These are phyloP conservation scores for Xerophyta viscosa DNA, from an alignment of 106 monocot genomes.

Conservation along the genomic window DNA sequence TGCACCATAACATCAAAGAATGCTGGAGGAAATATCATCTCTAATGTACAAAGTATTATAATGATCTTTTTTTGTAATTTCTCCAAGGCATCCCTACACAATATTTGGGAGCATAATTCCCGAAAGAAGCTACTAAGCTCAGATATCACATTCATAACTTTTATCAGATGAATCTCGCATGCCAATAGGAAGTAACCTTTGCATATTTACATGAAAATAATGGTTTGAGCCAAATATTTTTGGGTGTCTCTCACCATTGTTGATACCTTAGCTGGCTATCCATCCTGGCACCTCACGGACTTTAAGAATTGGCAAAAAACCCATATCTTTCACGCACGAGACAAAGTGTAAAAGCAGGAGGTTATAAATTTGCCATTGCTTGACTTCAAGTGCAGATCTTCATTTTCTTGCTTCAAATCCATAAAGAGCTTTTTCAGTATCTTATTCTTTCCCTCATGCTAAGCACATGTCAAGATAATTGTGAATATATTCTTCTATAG, in stretches of 20 bases:
- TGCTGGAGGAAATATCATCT: conserved; percentile 7
- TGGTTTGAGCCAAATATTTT: neutral
- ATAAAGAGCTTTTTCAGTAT: neutral
- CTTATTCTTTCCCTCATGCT: conserved; percentile 9
- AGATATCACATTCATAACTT: neutral
- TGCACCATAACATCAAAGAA: conserved; percentile 14
- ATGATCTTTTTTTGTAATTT: neutral
- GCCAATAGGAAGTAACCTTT: neutral
- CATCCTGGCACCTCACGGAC: neutral
- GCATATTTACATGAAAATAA: neutral
- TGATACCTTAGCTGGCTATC: conserved; percentile 3
- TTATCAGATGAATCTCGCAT: neutral
- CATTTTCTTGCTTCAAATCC: neutral
- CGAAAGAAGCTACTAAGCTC: neutral
- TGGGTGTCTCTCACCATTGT: neutral
- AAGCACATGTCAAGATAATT: conserved; percentile 1
- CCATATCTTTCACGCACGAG: neutral
- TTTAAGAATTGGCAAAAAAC: neutral
- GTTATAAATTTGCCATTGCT: neutral
- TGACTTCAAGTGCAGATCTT: neutral
- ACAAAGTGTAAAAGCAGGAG: neutral
- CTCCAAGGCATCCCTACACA: neutral
- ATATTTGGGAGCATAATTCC: neutral
- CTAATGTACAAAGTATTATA: neutral
- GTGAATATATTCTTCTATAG: conserved; percentile 12